Base-by-base conservation (phyloP, 192 early-diverging fungal genomes). In the Obelidium mucronatum region DNA sequence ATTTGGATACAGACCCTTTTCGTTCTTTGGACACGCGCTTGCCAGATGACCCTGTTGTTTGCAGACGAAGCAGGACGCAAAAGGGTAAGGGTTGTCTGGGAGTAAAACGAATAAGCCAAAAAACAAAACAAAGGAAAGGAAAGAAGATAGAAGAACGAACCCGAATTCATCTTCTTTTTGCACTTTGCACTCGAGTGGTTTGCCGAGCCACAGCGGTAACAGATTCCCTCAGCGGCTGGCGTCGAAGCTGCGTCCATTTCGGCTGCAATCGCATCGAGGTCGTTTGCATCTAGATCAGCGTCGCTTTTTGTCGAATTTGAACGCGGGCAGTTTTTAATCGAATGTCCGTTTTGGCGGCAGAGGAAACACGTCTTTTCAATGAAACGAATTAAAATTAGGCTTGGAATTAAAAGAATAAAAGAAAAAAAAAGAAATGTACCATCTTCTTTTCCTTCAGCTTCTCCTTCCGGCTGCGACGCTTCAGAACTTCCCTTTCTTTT, bases 1-100 rank as follows among this genome's bases (percentile, higher is more conserved):
- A 53, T 97, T 94, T 0, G 94, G 94, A 71, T 96, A 96, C 59
- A 97, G 55, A 3, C 95, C 96, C 74, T 89, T 88, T 26, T 93
- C 93, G 85, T 97, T 97, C 81, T 95, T 83, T n/a, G 90, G 88
- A 77, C 97, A 98, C 44, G 85, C 78, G 35, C 89, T 84, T 59
- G 94, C 86, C 58, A 98, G 75, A 78, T 98, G 97, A 0, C 97
- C 97, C 40, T 84, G 81, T 54, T 82, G 85, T 44, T 93, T 90
- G 85, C 96, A 98, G 54, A 97, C 88, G 83, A 93, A 96, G 72
- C 96, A 98, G 28, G 84, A 89, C 5, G 95, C 94, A 85, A 87
- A 97, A 4, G 92, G 90, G 61, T 78, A 83, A 48, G 83, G 84
- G 73, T 85, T 84, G 67, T 79, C 79, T 82, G 66, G 4, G 1